Percentiles rank a stretch among this genome's conserved stretches.
These are phyloP conservation scores for Fusarium sp. DNA, from an alignment of 2,329 filamentous ascomycete genomes.

Conservation along the genomic window DNA sequence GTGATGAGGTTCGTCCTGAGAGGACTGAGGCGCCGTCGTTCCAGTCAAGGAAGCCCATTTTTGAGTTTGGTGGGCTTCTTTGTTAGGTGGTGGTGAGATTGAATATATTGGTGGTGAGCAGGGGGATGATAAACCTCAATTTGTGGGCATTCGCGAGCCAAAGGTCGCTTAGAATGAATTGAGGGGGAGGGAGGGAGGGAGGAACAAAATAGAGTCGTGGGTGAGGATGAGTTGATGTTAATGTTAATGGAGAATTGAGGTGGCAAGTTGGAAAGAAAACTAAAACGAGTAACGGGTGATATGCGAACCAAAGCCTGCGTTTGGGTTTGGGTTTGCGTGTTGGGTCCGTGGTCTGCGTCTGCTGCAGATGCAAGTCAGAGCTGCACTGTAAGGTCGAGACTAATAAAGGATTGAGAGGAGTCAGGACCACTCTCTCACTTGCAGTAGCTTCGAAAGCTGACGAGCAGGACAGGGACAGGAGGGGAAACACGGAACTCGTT, in stretches of 20 bases:
- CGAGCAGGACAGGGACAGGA: conserved; percentile 4
- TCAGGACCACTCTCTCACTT: not conserved
- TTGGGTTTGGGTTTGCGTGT: no score
- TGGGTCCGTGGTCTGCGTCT: conserved; percentile 1
- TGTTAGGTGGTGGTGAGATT: not conserved
- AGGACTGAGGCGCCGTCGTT: conserved; percentile 52
- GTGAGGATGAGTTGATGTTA: no score
- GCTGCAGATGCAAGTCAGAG: conserved; percentile 44
- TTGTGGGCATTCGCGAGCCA: conserved; percentile 23
- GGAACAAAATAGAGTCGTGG: not conserved
- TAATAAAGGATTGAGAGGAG: not conserved
- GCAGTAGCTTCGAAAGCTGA: not conserved
- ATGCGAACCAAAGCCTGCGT: conserved; percentile 29
- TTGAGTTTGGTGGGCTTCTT: no score
- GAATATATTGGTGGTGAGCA: not conserved
- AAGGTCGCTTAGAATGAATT: conserved; percentile 16
- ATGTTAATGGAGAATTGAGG: no score
- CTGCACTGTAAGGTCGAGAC: conserved; percentile 2
- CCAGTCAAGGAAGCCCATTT: conserved; percentile 54
- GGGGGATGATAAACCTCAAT: not conserved
- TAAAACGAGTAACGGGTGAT: conserved; percentile 14
- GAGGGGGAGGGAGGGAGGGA: no score
- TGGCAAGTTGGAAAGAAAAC: no score
- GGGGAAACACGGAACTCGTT: conserved; percentile 11
- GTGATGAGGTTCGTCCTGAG: conserved; percentile 47